Base-by-base conservation (phyloP, 2,329 filamentous ascomycete species). In the Epichloe sibirici region DNA sequence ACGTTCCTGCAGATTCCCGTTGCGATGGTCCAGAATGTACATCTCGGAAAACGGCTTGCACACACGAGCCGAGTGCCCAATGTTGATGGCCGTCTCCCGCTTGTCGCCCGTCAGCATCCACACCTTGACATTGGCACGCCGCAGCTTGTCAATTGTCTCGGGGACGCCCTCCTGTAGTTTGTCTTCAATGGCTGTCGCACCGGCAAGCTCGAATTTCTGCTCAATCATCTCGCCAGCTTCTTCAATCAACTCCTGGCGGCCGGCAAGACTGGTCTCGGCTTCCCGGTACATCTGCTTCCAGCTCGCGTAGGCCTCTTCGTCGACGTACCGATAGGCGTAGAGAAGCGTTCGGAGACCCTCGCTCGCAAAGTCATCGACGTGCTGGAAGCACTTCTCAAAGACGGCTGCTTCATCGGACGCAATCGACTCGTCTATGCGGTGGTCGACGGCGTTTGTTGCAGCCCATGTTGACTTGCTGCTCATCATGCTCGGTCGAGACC, bases 21-120 rank as follows among this genome's bases (percentile, higher is more conserved):
- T 65, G 3, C 67, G 77, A 56, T 67, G 77, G 58, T 95, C 89
- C 5, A 96, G 71, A 21, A 95, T 79, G 50, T 86, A 87, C 15
- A 95, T 69, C 7, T 85, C 83, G 0, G 89, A 95, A 62, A 86
- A 78, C 0, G 77, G 74, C 57, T 79, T 81, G 61, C 77, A 90
- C 37, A 96, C 77, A 31, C 86, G 81, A 48, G 89, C 91, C 0
- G 90, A 93, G 61, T 95, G 86, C 0, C 88, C 89, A 57, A 95
- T 91, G 62, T 94, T 94, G 69, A 95, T 91, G 44, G 89, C 89
- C 0, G 89, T 95, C 69, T 95, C 90, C 45, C 89, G 80, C 69
- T 94, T 95, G 66, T 96, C 90, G 34, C 90, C 90, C 2, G 90
- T 96, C 46, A 96, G 74, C 90, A 96, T 95, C 90, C 90, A 96